phyloP scores from a whole-genome alignment of 208 protist genomes.

The Phytomonas sp. region DNA sequence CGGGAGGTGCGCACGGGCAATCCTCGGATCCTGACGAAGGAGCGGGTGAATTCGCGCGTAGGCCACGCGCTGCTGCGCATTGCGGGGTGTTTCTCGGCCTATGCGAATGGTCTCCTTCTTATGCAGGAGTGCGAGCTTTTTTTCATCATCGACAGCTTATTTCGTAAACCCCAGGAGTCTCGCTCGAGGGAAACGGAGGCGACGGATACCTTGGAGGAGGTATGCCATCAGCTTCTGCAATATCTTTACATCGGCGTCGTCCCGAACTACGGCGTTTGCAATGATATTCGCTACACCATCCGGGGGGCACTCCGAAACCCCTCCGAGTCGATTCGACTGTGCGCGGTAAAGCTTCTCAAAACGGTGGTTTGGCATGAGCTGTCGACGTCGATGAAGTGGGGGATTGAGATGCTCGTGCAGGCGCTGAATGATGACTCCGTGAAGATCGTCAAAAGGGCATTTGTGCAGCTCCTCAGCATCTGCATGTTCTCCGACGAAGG shows the following conservation, averaged over 20 bases:
- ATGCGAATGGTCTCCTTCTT: conserved; percentile 74
- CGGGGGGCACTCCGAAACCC: conserved; percentile 50
- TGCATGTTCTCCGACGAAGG: conserved; percentile 80
- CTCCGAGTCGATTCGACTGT: conserved; percentile 63
- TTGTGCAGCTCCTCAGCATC: conserved; percentile 75
- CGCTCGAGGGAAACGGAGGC: conserved; percentile 20
- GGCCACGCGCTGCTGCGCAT: conserved; percentile 72
- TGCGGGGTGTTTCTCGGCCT: conserved; percentile 58
- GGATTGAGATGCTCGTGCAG: conserved; percentile 74
- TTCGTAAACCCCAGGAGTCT: conserved; percentile 45
- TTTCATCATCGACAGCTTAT: conserved; percentile 59
- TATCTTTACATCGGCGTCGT: conserved; percentile 72
- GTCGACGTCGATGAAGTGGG: conserved; percentile 82
- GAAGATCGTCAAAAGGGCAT: conserved; percentile 71
- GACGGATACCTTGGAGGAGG: conserved; percentile 62
- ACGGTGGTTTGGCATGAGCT: conserved; percentile 77
- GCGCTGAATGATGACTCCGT: conserved; percentile 68
- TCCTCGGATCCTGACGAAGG: conserved; percentile 37
- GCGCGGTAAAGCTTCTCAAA: conserved; percentile 64
- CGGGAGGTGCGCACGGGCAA: conserved; percentile 56
- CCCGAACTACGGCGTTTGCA: conserved; percentile 86
- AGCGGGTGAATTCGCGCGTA: conserved; percentile 43
- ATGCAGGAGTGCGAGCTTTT: conserved; percentile 71
- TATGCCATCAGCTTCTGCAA: conserved; percentile 68
- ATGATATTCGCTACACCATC: conserved; percentile 73